Evolutionary conservation across 805 yeast species (phyloP).

Genomic region (Saturnispora saitoi): DNA sequence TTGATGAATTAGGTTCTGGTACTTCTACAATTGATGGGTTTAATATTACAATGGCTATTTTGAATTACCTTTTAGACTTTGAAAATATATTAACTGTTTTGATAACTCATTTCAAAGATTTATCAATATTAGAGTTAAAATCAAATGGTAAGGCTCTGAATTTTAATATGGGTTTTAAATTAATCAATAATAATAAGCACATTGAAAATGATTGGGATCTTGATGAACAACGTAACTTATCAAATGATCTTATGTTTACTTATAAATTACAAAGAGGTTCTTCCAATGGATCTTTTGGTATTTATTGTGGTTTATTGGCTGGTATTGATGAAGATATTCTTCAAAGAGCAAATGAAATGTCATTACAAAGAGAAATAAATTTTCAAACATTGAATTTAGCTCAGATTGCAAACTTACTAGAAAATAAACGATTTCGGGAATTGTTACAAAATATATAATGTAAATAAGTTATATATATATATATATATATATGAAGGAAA

Average conservation of each 20-base stretch:
- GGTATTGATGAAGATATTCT: slow-evolving; percentile 44
- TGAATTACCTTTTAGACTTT: slow-evolving; percentile 44
- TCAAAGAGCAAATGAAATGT: slow-evolving; percentile 33
- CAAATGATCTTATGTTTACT: slow-evolving; percentile 37
- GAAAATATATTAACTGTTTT: slow-evolving; percentile 53
- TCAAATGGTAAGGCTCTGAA: slow-evolving; percentile 38
- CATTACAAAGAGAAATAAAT: slow-evolving; percentile 21
- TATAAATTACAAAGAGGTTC: slow-evolving; percentile 43
- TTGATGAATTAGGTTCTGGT: slow-evolving; percentile 77
- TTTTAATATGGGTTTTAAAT: slow-evolving; percentile 59
- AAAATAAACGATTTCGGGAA: slow-evolving; percentile 5
- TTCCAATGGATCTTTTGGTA: slow-evolving; percentile 65
- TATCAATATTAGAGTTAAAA: slow-evolving; percentile 42
- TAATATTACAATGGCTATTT: slow-evolving; percentile 67
- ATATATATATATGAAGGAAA: too few species aligned
- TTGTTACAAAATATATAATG: slow-evolving; percentile 18
- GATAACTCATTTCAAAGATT: slow-evolving; percentile 75
- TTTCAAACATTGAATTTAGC: not conserved
- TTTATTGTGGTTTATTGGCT: slow-evolving; percentile 78
- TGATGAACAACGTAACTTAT: slow-evolving; percentile 21
- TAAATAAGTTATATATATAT: not conserved
- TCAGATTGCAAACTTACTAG: not conserved
- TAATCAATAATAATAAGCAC: slow-evolving; percentile 10
- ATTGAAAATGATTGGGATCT: not conserved
- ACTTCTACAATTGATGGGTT: slow-evolving; percentile 67